A percentile compares a stretch with the other conserved stretches of the same genome.
phyloP scores from a whole-genome alignment of 371 early-diverging fungal species.

The Actinomucor elegans region DNA sequence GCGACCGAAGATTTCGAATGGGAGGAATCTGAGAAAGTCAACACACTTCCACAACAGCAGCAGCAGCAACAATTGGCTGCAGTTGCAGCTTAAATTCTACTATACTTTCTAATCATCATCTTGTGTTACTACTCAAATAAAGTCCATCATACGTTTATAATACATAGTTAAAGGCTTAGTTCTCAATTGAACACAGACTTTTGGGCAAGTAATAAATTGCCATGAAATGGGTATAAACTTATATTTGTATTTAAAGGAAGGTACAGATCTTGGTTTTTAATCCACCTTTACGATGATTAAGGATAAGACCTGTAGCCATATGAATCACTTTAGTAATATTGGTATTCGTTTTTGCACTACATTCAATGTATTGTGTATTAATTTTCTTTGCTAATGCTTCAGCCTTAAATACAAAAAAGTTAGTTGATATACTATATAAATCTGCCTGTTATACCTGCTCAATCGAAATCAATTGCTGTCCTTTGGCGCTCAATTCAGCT shows the following conservation, averaged over 20 bases:
- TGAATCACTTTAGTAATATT: slow-evolving; percentile 18
- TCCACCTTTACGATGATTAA: slow-evolving; percentile 11
- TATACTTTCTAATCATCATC: too few species aligned
- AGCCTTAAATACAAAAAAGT: slow-evolving; percentile 9
- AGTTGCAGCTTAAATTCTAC: slow-evolving; percentile 13
- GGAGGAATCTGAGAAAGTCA: slow-evolving; percentile 13
- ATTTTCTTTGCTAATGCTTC: slow-evolving; percentile 15
- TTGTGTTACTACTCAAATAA: too few species aligned
- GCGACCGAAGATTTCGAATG: slow-evolving; percentile 47
- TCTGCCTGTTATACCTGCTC: slow-evolving; percentile 11
- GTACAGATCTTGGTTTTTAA: slow-evolving; percentile 11
- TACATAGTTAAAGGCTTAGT: too few species aligned
- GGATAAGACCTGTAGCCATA: slow-evolving; percentile 9
- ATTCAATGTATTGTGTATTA: slow-evolving; percentile 25
- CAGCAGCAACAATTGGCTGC: slow-evolving; percentile 5
- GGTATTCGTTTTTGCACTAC: slow-evolving; percentile 19
- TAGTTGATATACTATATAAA: not conserved
- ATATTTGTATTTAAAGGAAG: too few species aligned
- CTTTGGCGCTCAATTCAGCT: slow-evolving; percentile 11
- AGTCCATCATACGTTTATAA: too few species aligned
- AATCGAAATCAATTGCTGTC: slow-evolving; percentile 14
- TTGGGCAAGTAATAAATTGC: too few species aligned
- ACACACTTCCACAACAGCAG: not conserved
- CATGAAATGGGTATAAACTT: too few species aligned
- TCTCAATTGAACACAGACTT: too few species aligned